Conservation (phyloP, 2,329 filamentous ascomycete species). For the Ceratocystis diversiconidia region DNA sequence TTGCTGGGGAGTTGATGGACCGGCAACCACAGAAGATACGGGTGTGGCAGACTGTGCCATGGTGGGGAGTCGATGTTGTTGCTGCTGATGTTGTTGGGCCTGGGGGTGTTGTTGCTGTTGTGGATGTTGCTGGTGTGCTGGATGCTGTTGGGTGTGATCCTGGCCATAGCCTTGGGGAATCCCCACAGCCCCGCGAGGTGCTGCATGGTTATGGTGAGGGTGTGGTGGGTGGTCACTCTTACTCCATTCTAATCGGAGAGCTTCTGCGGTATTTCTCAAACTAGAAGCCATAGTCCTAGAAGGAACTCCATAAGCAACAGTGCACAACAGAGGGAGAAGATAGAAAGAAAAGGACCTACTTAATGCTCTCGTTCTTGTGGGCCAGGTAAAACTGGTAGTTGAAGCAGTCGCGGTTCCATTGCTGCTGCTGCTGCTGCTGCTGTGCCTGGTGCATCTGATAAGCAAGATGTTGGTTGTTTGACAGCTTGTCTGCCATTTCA, state of each 20-base stretch:
- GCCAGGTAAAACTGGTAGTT: constrained; percentile 13
- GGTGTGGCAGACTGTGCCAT: constrained; percentile 7
- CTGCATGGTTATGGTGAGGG: constrained; percentile 7
- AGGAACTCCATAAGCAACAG: neutral
- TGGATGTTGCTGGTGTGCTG: constrained; percentile 11
- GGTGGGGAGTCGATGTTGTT: constrained; percentile 12
- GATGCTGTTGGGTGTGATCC: constrained; percentile 8
- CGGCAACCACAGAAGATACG: constrained; percentile 10
- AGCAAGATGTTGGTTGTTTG: constrained; percentile 9
- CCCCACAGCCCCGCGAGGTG: neutral
- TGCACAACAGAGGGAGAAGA: neutral
- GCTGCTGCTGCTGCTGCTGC: constrained; percentile 16
- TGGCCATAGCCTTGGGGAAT: constrained; percentile 3
- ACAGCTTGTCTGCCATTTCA: constrained; percentile 12
- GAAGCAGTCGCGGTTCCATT: constrained; percentile 10
- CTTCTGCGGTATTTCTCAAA: constrained; percentile 10
- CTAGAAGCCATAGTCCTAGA: constrained; percentile 8
- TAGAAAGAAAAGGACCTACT: constrained; percentile 7
- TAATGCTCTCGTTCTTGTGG: constrained; percentile 14
- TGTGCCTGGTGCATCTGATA: constrained; percentile 15
- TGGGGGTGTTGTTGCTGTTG: constrained; percentile 11
- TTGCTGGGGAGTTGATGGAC: neutral
- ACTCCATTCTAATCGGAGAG: constrained; percentile 13
- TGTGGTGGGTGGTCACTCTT: constrained; percentile 14
- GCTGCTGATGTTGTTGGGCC: constrained; percentile 7